Base-by-base conservation (phyloP, 225 moss, liverwort and hornwort genomes). In the Polytrichum commune region DNA sequence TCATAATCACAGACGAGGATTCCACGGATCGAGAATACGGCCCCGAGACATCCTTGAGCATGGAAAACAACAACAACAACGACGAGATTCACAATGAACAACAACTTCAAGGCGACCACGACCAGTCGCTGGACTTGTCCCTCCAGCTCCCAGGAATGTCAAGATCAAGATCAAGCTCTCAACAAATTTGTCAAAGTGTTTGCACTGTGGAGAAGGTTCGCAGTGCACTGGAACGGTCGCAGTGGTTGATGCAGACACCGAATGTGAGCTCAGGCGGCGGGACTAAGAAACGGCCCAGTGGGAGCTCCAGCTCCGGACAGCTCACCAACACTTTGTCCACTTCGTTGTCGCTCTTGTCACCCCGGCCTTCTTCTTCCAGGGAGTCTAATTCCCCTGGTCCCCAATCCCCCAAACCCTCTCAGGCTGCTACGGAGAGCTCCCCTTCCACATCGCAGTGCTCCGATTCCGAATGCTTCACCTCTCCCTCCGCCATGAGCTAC, bases 201-300 rank as follows among this genome's bases (percentile, higher is more conserved):
- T 90, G 90, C 73, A 93, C 90, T 0, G 73, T 93, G 76, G 89
- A 87, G 75, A 89, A 89, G 62, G 90, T 90, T 19, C 79, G 82
- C 1, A 69, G 63, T 56, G 90, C 90, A 0, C 75, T 90, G 4
- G 81, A 87, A 71, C 76, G 83, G 69, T 87, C 85, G 9, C 79
- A 90, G 62, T 84, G 82, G 66, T 33, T 64, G 67, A 25, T 5
- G 35, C 65, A 20, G 32, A 46, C 46, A 46, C 56, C 1, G 13
- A 23, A 27, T 24, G 29, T 18, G 46, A 13, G 13, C 46, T 46
- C 46, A 13, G 46, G 46, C 8, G 13, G 46, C 3, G 13, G 13
- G 13, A 6, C 30, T 5, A 46, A 16, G 46, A 46, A 46, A 46
- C 46, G 46, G 46, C 46, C 46, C 46, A 46, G 46, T 13, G 46